These are phyloP conservation scores for Warburgia ugandensis DNA, from an alignment of 164 flowering plant genomes.

Conservation along the genomic window DNA sequence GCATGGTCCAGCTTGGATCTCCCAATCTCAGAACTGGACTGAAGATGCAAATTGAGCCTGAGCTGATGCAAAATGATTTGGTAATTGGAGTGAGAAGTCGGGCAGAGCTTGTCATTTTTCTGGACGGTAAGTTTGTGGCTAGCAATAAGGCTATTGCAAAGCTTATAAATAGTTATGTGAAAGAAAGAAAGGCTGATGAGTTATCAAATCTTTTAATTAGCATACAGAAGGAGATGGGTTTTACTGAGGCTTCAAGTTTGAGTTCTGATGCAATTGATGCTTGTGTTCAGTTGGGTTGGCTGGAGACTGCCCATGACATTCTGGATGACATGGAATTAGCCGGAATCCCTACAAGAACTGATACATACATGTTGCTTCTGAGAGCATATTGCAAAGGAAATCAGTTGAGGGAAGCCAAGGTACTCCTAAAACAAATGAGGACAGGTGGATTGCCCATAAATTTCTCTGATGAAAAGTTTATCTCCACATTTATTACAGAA, in stretches of 20 bases:
- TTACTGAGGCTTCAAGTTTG: constrained; percentile 20
- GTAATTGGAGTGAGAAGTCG: constrained; percentile 25
- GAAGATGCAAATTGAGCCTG: constrained; percentile 46
- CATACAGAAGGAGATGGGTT: constrained; percentile 25
- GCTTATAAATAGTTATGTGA: constrained; percentile 41
- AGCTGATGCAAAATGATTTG: constrained; percentile 36
- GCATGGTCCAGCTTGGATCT: constrained; percentile 53
- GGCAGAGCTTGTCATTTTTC: constrained; percentile 28
- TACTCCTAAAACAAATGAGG: constrained; percentile 49
- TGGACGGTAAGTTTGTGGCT: constrained; percentile 44
- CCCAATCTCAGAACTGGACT: constrained; percentile 40
- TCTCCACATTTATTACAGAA: constrained; percentile 18
- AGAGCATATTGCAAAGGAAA: constrained; percentile 42
- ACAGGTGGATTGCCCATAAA: constrained; percentile 26
- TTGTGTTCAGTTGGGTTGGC: constrained; percentile 62
- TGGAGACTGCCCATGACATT: constrained; percentile 78
- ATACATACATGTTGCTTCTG: constrained; percentile 38
- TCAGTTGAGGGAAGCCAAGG: constrained; percentile 50
- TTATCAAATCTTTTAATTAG: constrained; percentile 47
- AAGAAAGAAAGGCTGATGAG: constrained; percentile 29
- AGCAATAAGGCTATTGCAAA: constrained; percentile 54
- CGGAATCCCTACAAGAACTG: constrained; percentile 20
- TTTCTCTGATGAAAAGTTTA: constrained; percentile 23
- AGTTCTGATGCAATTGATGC: constrained; percentile 47
- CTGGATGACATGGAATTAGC: constrained; percentile 63